Evolutionary conservation across 208 protist genomes (phyloP), one percentile per base, ranked within the genome.

Genomic region (Leishmania major): DNA sequence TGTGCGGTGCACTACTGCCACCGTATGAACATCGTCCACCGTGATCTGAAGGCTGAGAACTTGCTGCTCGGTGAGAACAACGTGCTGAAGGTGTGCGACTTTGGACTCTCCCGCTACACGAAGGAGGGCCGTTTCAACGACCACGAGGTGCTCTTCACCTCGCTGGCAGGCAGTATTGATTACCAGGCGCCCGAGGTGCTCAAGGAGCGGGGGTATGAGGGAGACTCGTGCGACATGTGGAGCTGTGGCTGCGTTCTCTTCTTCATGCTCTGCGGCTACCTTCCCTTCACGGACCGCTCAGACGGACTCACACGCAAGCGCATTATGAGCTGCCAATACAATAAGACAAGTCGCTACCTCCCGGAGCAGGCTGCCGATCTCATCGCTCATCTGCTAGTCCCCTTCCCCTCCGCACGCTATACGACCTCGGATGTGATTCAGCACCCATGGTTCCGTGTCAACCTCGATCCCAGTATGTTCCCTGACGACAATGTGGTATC

Each of bases 211-310:
- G 96, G 96, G 28, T 99, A 99, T 84, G 92, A 99, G 67, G 98
- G 98, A 28, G 92, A 89, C 75, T 84, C 94, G 79, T 98, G 98
- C 62, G 99, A 99, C 87, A 96, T 99, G 87, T 99, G 99, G 98
- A 98, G 95, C 81, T 98, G 98, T 70, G 99, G 99, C 43, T 98
- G 99, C 28, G 99, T 99, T 77, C 89, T 99, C 1, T 99, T 98
- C 88, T 99, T 99, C 57, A 98, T 99, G 90, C 88, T 99, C 5
- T 98, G 96, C 80, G 99, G 99, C 55, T 96, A 98, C 85, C 91
- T 99, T 19, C 99, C 99, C 66, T 99, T 99, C 86, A 99, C 93
- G 51, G 95, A 96, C 82, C 84, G 85, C 59, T 92, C 90, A 43
- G 94, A 97, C 84, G 91, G 85, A 6, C 86, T 92, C n/a, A 98